Percentiles rank a stretch among this genome's conserved stretches.
Conservation (phyloP, 1,284 basidiomycete species). For the Fomitopsis schrenkii region DNA sequence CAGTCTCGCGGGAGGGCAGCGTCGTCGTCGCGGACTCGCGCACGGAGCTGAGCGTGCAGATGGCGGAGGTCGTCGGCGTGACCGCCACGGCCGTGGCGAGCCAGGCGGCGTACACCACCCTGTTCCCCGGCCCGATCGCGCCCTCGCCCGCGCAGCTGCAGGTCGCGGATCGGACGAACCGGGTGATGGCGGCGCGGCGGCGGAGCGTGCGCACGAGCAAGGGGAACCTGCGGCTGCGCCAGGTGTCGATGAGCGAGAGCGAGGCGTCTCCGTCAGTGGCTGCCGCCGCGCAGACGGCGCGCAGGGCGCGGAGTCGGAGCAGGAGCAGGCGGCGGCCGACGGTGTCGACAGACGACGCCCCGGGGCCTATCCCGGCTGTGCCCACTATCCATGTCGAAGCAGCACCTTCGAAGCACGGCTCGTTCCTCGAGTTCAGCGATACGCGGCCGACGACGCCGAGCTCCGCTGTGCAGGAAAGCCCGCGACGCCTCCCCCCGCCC, state of each 20-base stretch:
- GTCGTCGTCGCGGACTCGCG: slow-evolving; percentile 21
- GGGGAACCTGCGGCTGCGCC: slow-evolving; percentile 52
- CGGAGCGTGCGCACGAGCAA: slow-evolving; percentile 55
- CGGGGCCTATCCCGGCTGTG: slow-evolving; percentile 14
- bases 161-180: slow-evolving; percentile 22
- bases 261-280: slow-evolving; percentile 7
- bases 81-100: slow-evolving; percentile 29
- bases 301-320: slow-evolving; percentile 16
- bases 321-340: slow-evolving; percentile 19
- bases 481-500: slow-evolving; percentile 8
- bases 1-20: slow-evolving; percentile 27
- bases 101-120: slow-evolving; percentile 26
- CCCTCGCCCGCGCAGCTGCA: slow-evolving; percentile 6
- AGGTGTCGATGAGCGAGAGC: slow-evolving; percentile 14
- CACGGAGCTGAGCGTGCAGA: slow-evolving; percentile 16
- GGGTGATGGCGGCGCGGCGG: slow-evolving; percentile 54
- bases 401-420: slow-evolving; percentile 17
- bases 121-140: slow-evolving; percentile 2
- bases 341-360: slow-evolving; percentile 5
- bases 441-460: slow-evolving; percentile 22
- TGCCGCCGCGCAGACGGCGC: not conserved
- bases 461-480: not conserved
- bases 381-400: slow-evolving; percentile 18
- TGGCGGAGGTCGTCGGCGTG: slow-evolving; percentile 29
- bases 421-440: slow-evolving; percentile 25